Evolutionary conservation across 1,139 yeast species (phyloP).

Genomic region (Kodamaea fungicola): DNA sequence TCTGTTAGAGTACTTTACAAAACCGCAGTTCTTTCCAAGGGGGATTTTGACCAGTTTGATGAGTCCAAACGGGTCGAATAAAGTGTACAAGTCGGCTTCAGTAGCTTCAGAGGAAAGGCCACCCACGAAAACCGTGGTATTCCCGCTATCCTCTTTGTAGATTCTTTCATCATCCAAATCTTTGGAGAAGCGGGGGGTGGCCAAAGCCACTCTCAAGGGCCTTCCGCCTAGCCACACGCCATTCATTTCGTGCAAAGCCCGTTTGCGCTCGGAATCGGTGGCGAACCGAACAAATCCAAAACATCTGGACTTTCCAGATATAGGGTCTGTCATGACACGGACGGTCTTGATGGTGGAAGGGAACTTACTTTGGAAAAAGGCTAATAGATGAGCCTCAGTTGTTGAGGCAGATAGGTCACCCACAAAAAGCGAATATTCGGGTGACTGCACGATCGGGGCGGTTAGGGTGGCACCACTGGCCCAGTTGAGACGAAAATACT

Average conservation of each 20-base stretch:
- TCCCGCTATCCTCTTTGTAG: constrained; percentile 38
- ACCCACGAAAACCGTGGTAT: constrained; percentile 94
- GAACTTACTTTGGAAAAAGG: constrained; percentile 61
- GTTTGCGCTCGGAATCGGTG: constrained; percentile 58
- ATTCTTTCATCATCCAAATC: not conserved
- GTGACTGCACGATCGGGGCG: constrained; percentile 49
- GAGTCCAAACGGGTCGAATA: constrained; percentile 81
- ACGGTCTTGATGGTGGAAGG: constrained; percentile 63
- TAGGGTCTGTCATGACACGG: constrained; percentile 72
- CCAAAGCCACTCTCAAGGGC: constrained; percentile 69
- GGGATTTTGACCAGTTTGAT: constrained; percentile 87
- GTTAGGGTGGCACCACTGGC: constrained; percentile 61
- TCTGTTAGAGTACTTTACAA: constrained; percentile 75
- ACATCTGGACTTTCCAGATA: constrained; percentile 68
- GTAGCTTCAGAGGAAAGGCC: constrained; percentile 75
- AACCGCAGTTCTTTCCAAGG: constrained; percentile 91
- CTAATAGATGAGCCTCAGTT: constrained; percentile 65
- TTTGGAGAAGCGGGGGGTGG: constrained; percentile 47
- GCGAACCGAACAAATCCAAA: constrained; percentile 74
- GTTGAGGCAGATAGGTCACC: constrained; percentile 75
- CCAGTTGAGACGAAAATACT: constrained; percentile 69
- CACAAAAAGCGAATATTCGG: constrained; percentile 67
- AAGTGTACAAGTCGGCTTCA: constrained; percentile 69
- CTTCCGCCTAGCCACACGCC: constrained; percentile 74
- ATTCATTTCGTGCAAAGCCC: constrained; percentile 68